Conservation (phyloP, 2,329 filamentous ascomycete genomes). For the Clarireedia homoeocarpa region DNA sequence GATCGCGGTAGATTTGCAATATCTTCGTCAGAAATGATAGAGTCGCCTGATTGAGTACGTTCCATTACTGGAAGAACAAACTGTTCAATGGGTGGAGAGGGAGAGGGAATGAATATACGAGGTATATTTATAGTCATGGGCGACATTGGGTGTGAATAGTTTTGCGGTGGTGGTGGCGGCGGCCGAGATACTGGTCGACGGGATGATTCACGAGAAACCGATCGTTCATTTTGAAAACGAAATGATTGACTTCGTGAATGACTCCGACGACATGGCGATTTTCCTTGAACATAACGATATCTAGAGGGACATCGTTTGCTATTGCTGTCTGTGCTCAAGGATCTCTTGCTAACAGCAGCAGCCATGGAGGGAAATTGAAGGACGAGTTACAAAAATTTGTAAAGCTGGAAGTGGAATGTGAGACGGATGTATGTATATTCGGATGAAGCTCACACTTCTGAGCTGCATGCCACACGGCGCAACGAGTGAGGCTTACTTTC, state of each 20-base stretch:
- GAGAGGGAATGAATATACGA: not conserved
- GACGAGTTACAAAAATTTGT: conserved; percentile 1
- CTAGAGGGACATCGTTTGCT: conserved; percentile 5
- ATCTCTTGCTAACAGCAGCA: conserved; percentile 2
- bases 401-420: conserved; percentile 7
- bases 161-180: not conserved
- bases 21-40: conserved; percentile 25
- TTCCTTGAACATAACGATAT: not conserved
- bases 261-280: not conserved
- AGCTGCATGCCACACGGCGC: conserved; percentile 8
- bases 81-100: not conserved
- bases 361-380: conserved; percentile 7
- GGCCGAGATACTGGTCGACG: not conserved
- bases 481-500: conserved; percentile 9
- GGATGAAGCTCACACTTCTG: conserved; percentile 4
- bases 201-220: not conserved
- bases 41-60: conserved; percentile 26
- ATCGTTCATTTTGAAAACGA: not conserved
- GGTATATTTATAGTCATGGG: not conserved
- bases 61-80: conserved; percentile 18
- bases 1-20: conserved; percentile 2
- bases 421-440: conserved; percentile 7
- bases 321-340: conserved; percentile 6
- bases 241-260: not conserved
- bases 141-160: not conserved